Percentiles rank a stretch among this genome's conserved stretches.
These are phyloP conservation scores for Fusarium armeniacum DNA, from an alignment of 2,329 filamentous ascomycete species.

Conservation along the genomic window DNA sequence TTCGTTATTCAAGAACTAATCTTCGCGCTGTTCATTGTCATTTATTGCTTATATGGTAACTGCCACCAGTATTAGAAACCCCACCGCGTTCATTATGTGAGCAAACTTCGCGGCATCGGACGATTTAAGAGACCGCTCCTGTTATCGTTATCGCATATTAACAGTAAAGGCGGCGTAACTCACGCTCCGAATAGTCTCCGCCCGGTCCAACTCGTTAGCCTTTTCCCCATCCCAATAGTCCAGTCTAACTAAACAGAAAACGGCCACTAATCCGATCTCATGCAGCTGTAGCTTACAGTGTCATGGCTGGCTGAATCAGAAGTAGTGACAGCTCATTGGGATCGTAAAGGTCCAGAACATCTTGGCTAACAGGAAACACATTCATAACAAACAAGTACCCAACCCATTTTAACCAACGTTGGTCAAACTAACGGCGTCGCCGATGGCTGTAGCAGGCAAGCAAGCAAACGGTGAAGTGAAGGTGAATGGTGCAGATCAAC, in stretches of 20 bases:
- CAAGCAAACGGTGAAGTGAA: conserved; percentile 1
- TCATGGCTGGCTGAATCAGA: background rate
- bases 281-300: background rate
- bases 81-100: background rate
- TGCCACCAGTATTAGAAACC: background rate
- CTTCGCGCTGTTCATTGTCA: background rate
- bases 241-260: background rate
- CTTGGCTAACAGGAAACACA: background rate
- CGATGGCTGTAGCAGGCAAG: background rate
- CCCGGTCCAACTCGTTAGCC: background rate
- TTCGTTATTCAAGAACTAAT: background rate
- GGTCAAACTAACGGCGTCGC: background rate
- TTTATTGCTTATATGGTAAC: background rate
- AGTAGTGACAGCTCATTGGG: background rate
- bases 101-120: background rate
- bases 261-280: background rate
- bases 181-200: background rate
- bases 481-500: background rate
- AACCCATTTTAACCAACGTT: background rate
- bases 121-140: background rate
- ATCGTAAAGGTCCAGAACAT: background rate
- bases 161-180: background rate
- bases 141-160: background rate
- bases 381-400: background rate
- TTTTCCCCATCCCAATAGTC: background rate